Base-by-base conservation (phyloP, 148 eudicot species). In the Pouteria glomerata region DNA sequence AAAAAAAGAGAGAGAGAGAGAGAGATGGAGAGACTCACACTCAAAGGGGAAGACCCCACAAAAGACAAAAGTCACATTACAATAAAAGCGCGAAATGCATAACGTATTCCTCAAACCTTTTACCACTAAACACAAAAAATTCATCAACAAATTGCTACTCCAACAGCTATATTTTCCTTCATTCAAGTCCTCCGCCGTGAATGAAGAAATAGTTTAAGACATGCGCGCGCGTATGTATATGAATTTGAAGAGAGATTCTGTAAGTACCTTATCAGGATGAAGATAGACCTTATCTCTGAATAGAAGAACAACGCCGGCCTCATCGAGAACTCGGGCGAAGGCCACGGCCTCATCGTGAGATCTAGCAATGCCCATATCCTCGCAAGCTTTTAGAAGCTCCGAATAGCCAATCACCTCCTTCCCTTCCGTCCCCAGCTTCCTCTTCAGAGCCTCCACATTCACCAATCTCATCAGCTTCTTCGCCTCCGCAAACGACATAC, bases 251-350 rank as follows among this genome's bases (percentile, higher is more conserved):
- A 30, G 7, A 26, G 6, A 23, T 18, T 34, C 6, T 8, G 0
- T 48, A n/a, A n/a, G 4, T 63, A 93, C 97, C 97, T 90, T 90
- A 70, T 91, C 91, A 16, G 97, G 97, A 74, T 94, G 98, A 30
- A 94, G 89, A 55, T 94, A 89, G 42, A 90, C 91, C 73, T 87
- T 87, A 76, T 94, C 97, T 60, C 97, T 74, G 34, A 90, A 89
- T 42, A 94, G 82, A 59, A 94, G 78, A 52, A 94, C 84, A 37
- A 94, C 97, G 7, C 97, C 98, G 51, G 98, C 95, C n/a, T 94
- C 96, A 74, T 94, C 97, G 45, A 94, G 84, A 66, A 85, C 92
- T 24, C 68, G 67, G 1, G 88, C 95, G 45, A 87, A 91, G 18
- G 78, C 82, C 21, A 50, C 79, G 2, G 97, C 97, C 73, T 94